phyloP scores from a whole-genome alignment of 1,284 basidiomycete species.

The Cryptococcus hybrid region DNA sequence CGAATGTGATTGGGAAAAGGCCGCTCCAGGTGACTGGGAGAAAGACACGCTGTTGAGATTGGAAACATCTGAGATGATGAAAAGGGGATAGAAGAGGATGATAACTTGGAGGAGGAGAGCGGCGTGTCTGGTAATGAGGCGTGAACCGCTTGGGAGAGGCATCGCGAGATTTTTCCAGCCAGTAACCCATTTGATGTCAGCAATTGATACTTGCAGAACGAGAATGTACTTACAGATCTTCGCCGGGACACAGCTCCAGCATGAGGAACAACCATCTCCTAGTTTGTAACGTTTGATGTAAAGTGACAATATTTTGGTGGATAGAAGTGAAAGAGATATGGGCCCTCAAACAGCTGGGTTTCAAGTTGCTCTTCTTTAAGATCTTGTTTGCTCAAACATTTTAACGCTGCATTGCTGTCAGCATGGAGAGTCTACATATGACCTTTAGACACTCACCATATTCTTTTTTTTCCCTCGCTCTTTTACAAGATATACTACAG shows the following conservation, averaged over 20 bases:
- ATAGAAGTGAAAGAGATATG: slow-evolving; percentile 76
- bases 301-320: slow-evolving; percentile 93
- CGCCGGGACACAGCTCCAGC: slow-evolving; percentile 91
- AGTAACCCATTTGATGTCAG: slow-evolving; percentile 59
- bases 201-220: not conserved
- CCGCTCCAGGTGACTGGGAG: slow-evolving; percentile 31
- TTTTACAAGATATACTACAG: slow-evolving; percentile 88
- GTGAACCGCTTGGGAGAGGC: slow-evolving; percentile 62
- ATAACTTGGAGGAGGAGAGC: slow-evolving; percentile 44
- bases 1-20: slow-evolving; percentile 25
- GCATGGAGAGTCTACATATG: not conserved
- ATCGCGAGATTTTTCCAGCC: slow-evolving; percentile 89
- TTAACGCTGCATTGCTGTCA: slow-evolving; percentile 62
- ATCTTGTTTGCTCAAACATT: slow-evolving; percentile 91
- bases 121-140: slow-evolving; percentile 49
- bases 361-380: slow-evolving; percentile 79
- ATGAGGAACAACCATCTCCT: slow-evolving; percentile 74
- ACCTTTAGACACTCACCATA: slow-evolving; percentile 54
- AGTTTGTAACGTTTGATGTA: slow-evolving; percentile 85
- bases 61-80: slow-evolving; percentile 45
- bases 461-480: slow-evolving; percentile 84
- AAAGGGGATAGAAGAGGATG: slow-evolving; percentile 49
- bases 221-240: slow-evolving; percentile 59
- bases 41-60: slow-evolving; percentile 31
- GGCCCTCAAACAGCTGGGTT: slow-evolving; percentile 87